A percentile compares a stretch with the other conserved stretches of the same genome.
Conservation (phyloP, 495 filamentous ascomycete genomes). For the Aspergillus nidulans region DNA sequence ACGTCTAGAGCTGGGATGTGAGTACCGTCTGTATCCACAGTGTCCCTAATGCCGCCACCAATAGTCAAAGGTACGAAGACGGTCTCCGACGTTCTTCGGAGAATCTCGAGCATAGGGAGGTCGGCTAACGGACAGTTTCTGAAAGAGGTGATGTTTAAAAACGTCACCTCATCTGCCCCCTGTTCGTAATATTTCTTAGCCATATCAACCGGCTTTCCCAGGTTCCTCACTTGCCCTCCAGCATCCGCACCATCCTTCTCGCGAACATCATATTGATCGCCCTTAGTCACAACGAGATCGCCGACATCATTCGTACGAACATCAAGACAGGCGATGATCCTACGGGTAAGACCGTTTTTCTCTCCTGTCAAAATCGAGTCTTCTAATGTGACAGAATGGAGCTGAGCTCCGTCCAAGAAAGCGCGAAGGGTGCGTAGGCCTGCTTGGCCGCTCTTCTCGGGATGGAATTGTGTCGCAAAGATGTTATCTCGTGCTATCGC, state of each 20-base stretch:
- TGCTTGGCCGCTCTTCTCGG: slow-evolving; percentile 91
- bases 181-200: slow-evolving; percentile 92
- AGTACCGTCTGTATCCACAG: slow-evolving; percentile 83
- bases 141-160: slow-evolving; percentile 97
- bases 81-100: slow-evolving; percentile 78
- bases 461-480: slow-evolving; percentile 93
- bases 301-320: slow-evolving; percentile 95
- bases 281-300: slow-evolving; percentile 95
- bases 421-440: slow-evolving; percentile 79
- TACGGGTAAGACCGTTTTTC: slow-evolving; percentile 70
- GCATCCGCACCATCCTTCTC: slow-evolving; percentile 61
- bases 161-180: slow-evolving; percentile 93
- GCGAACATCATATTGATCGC: slow-evolving; percentile 99
- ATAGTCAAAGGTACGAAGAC: slow-evolving; percentile 98
- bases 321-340: slow-evolving; percentile 93
- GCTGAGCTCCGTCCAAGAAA: slow-evolving; percentile 66
- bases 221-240: slow-evolving; percentile 78
- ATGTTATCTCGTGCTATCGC: slow-evolving; percentile 80
- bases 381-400: slow-evolving; percentile 38
- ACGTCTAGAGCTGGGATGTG: slow-evolving; percentile 83
- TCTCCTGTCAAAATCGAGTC: slow-evolving; percentile 24
- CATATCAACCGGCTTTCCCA: slow-evolving; percentile 95
- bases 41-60: slow-evolving; percentile 90
- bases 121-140: slow-evolving; percentile 89
- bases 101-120: slow-evolving; percentile 91